Evolutionary conservation across 2,329 filamentous ascomycete species (phyloP).

Genomic region (Colletotrichum gigasporum): DNA sequence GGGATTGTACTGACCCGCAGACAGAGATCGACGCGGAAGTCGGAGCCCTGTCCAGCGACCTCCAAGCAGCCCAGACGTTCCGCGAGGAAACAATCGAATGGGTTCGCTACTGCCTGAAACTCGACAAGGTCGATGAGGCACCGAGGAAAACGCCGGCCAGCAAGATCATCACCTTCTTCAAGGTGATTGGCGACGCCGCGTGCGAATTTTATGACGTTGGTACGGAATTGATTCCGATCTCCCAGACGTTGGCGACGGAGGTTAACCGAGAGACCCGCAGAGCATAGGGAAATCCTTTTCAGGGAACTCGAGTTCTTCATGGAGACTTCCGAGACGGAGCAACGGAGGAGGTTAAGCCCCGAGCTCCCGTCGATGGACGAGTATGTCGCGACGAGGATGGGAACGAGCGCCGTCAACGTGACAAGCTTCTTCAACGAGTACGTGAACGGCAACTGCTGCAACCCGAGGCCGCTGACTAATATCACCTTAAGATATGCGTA

Average conservation of each 20-base stretch:
- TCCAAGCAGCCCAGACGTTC: neutral
- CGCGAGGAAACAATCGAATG: neutral
- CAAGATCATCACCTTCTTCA: neutral
- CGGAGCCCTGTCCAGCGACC: neutral
- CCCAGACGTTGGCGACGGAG: no score
- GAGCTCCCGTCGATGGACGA: neutral
- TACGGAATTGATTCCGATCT: neutral
- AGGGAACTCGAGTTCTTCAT: neutral
- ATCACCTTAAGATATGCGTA: neutral
- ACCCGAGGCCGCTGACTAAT: no score
- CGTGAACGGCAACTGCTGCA: neutral
- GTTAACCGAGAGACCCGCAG: neutral
- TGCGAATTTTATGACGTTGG: neutral
- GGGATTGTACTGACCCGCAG: neutral
- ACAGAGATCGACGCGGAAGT: neutral
- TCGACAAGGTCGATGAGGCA: neutral
- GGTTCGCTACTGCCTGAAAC: neutral
- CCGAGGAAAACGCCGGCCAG: neutral
- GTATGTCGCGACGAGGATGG: neutral
- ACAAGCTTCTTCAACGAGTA: neutral
- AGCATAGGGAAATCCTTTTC: neutral
- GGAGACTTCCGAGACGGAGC: neutral
- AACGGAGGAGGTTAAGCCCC: neutral
- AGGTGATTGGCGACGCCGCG: neutral
- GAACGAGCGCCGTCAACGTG: constrained; percentile 2